Percentiles rank a stretch among this genome's conserved stretches.
Conservation (phyloP, 768 basidiomycete species). For the Phaeotremella fagi region DNA sequence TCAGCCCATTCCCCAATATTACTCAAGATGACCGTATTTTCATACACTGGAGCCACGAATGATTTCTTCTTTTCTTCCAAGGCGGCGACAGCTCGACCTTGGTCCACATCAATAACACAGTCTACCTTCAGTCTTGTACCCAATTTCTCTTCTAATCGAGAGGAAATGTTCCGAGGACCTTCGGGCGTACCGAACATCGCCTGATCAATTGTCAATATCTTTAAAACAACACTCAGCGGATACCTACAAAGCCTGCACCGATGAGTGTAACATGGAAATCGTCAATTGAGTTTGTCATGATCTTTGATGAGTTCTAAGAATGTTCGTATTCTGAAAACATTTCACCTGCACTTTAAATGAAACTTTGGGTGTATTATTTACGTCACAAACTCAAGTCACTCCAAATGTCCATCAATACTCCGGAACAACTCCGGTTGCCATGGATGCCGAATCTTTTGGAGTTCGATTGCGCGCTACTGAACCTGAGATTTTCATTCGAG, state of each 20-base stretch:
- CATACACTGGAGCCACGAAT: conserved; percentile 81
- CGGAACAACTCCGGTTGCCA: too few relatives aligned
- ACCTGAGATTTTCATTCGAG: too few relatives aligned
- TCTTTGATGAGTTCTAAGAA: too few relatives aligned
- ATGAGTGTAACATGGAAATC: conserved; percentile 29
- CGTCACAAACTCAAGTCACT: too few relatives aligned
- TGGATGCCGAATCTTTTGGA: too few relatives aligned
- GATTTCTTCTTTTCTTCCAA: conserved; percentile 81
- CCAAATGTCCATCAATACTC: too few relatives aligned
- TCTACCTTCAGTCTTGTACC: conserved; percentile 90
- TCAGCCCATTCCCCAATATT: conserved; percentile 16
- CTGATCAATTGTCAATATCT: conserved; percentile 12
- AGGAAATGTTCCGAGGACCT: conserved; percentile 48
- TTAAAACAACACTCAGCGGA: too few relatives aligned
- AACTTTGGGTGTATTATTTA: too few relatives aligned
- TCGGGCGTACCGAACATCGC: conserved; percentile 41
- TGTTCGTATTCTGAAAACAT: too few relatives aligned
- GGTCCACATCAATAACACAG: conserved; percentile 88
- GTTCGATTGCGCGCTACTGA: too few relatives aligned
- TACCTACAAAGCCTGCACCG: conserved; percentile 34
- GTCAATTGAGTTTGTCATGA: too few relatives aligned
- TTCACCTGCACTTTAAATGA: too few relatives aligned
- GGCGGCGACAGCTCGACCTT: conserved; percentile 73
- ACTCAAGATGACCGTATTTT: conserved; percentile 55
- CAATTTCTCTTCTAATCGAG: conserved; percentile 62